Evolutionary conservation across 257 asterid species (phyloP).

Genomic region (Parsonsia alboflavescens): DNA sequence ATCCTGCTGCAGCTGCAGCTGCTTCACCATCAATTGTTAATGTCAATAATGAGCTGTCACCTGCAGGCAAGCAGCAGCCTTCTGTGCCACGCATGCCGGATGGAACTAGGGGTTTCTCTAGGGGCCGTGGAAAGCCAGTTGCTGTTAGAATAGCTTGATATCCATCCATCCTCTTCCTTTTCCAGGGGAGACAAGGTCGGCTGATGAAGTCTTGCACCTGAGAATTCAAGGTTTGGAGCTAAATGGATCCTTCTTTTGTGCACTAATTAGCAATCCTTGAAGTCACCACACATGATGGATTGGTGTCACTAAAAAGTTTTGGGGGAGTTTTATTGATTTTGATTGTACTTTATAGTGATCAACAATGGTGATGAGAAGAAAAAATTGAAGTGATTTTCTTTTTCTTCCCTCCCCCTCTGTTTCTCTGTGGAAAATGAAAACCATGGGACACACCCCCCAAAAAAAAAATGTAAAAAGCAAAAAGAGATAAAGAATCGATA

Average conservation of each 20-base stretch:
- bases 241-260: constrained; percentile 13
- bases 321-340: background rate
- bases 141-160: constrained; percentile 37
- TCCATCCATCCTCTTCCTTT: background rate
- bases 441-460: too few relatives aligned
- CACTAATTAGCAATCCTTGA: constrained; percentile 2
- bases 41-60: constrained; percentile 35
- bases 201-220: constrained; percentile 10
- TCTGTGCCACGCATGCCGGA: constrained; percentile 94
- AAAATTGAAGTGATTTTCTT: background rate
- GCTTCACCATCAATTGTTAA: background rate
- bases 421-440: constrained; percentile 4
- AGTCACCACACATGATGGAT: background rate
- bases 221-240: constrained; percentile 18
- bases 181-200: background rate
- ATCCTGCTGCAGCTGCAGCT: constrained; percentile 28
- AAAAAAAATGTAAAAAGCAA: background rate
- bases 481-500: background rate
- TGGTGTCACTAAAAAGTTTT: background rate
- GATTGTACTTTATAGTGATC: background rate
- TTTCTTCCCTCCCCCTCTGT: background rate
- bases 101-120: constrained; percentile 83
- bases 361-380: background rate
- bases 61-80: constrained; percentile 37
- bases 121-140: constrained; percentile 86